Base-by-base conservation (phyloP, 148 eudicot species). In the Cornus controversa region DNA sequence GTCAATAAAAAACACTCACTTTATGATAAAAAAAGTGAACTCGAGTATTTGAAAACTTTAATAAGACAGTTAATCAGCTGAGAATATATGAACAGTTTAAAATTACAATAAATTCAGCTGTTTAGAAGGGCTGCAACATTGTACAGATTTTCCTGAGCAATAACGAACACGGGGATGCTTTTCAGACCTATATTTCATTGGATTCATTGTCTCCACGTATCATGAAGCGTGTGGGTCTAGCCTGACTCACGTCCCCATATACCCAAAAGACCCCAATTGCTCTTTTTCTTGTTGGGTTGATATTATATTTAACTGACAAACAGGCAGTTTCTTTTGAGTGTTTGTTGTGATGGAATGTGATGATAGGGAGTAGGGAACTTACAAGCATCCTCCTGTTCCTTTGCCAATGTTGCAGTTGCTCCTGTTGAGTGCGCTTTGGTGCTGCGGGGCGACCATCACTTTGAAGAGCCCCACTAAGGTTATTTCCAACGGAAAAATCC, bases 311-410 rank as follows among this genome's bases (percentile, higher is more conserved):
- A n/a, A n/a, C n/a, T n/a, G n/a, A n/a, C n/a, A n/a, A n/a, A n/a
- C n/a, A n/a, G n/a, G n/a, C n/a, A n/a, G n/a, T n/a, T n/a, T n/a
- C n/a, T n/a, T n/a, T n/a, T n/a, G n/a, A n/a, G n/a, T n/a, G n/a
- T n/a, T n/a, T n/a, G n/a, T n/a, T n/a, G n/a, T n/a, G n/a, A n/a
- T 68, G 24, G 23, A 20, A 78, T 79, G 53, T 6, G 28, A 47
- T n/a, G 10, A 47, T 40, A 81, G 34, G 73, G 62, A 58, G 36
- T 40, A 81, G 45, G 73, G 62, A 58, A 29, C 75, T 90, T 87
- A 96, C 99, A 81, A 96, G 99, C 99, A 93, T 96, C 89, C 99
- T 93, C 78, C 99, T 87, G 77, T 96, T 96, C 78, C 90, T 88
- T 81, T 96, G 99, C 99, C 99, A 96, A 83, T 96, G 98, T 77